Percentiles rank a stretch among this genome's conserved stretches.
Conservation (phyloP, 2,329 filamentous ascomycete species). For the Trematosphaeria pertusa region DNA sequence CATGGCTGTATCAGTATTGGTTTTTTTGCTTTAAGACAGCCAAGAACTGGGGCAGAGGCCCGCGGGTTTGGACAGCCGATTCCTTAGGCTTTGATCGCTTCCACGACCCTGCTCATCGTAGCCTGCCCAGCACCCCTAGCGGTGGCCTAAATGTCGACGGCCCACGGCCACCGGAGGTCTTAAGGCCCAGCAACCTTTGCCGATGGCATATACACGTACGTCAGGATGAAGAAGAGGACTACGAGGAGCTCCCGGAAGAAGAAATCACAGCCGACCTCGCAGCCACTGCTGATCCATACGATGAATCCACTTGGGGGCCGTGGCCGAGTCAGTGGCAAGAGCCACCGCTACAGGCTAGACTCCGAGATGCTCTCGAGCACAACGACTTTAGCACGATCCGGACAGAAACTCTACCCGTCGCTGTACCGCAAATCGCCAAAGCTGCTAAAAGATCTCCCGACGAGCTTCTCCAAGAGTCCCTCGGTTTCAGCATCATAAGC, state of each 20-base stretch:
- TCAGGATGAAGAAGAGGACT: background rate
- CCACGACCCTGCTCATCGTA: background rate
- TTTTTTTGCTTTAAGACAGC: constrained; percentile 31
- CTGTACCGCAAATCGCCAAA: constrained; percentile 18
- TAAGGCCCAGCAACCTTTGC: constrained; percentile 16
- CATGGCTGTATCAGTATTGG: constrained; percentile 47
- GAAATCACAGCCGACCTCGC: too few relatives aligned
- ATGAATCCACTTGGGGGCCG: constrained; percentile 17
- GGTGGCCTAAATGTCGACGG: too few relatives aligned
- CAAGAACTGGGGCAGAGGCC: constrained; percentile 23
- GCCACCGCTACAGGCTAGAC: constrained; percentile 10
- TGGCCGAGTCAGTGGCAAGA: constrained; percentile 12
- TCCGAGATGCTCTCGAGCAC: constrained; percentile 21
- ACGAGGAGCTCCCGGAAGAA: constrained; percentile 6
- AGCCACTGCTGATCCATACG: constrained; percentile 14
- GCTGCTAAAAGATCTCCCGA: constrained; percentile 20
- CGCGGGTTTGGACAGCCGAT: constrained; percentile 29
- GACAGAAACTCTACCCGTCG: constrained; percentile 14
- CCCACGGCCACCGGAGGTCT: too few relatives aligned
- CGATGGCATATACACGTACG: constrained; percentile 25
- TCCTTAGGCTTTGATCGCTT: constrained; percentile 16
- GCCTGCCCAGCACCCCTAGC: constrained; percentile 12
- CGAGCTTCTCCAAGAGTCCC: constrained; percentile 21
- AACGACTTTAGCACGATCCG: constrained; percentile 34
- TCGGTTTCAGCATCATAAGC: constrained; percentile 28